Conservation (phyloP, 2,329 filamentous ascomycete species). For the Zymoseptoria tritici region DNA sequence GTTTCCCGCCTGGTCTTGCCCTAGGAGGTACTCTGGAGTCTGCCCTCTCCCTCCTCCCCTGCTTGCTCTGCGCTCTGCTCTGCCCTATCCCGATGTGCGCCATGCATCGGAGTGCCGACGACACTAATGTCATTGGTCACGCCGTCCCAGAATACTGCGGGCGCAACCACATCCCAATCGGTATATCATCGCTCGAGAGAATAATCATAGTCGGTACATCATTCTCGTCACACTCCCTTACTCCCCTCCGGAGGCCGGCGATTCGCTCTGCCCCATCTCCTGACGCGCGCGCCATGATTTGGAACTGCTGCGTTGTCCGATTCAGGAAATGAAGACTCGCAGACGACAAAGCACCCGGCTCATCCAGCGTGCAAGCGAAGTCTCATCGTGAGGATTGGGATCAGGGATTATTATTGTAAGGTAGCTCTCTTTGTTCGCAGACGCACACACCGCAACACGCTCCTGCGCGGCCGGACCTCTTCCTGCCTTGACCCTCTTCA, state of each 20-base stretch:
- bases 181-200: not conserved
- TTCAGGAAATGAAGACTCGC: slow-evolving; percentile 18
- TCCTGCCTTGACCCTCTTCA: not conserved
- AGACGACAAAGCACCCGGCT: slow-evolving; percentile 14
- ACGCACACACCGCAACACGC: not conserved
- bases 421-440: slow-evolving; percentile 5
- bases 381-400: not conserved
- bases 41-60: not conserved
- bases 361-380: slow-evolving; percentile 9
- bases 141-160: not conserved
- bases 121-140: not conserved
- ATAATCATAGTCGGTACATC: not conserved
- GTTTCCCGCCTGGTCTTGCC: not conserved
- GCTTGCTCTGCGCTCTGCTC: too few species aligned
- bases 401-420: not conserved
- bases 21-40: too few species aligned
- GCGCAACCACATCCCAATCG: not conserved
- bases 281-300: slow-evolving; percentile 8
- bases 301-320: slow-evolving; percentile 10
- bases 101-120: not conserved
- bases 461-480: not conserved
- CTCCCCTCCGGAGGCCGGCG: not conserved
- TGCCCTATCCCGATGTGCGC: not conserved
- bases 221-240: not conserved
- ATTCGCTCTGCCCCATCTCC: not conserved